Evolutionary conservation across 1,284 basidiomycete genomes (phyloP).

Genomic region (Sporisorium sorghi): DNA sequence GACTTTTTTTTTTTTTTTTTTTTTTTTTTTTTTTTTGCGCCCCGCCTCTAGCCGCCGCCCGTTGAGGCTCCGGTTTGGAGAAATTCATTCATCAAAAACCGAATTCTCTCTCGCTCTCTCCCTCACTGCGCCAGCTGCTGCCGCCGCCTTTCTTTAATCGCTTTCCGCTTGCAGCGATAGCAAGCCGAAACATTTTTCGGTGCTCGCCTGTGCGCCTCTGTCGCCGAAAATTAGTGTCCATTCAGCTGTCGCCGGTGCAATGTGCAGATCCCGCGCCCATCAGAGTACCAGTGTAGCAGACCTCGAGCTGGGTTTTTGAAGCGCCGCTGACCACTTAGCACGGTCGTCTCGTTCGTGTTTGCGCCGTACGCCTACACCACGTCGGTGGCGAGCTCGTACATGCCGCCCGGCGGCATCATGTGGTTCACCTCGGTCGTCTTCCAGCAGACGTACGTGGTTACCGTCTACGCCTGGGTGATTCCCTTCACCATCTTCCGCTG

Average conservation of each 20-base stretch:
- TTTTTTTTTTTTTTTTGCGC: no score
- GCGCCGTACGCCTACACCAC: constrained; percentile 44
- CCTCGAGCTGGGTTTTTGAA: background rate
- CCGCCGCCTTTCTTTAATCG: background rate
- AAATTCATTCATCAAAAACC: no score
- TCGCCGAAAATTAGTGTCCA: background rate
- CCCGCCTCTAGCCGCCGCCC: no score
- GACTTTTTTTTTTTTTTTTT: no score
- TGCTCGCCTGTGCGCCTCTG: background rate
- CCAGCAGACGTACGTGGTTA: constrained; percentile 57
- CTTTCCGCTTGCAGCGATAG: constrained; percentile 27
- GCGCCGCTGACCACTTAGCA: constrained; percentile 16
- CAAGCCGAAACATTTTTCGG: constrained; percentile 3
- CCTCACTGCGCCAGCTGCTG: no score
- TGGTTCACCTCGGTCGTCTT: constrained; percentile 59
- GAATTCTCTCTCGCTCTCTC: no score
- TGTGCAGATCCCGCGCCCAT: constrained; percentile 23
- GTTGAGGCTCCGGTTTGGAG: background rate
- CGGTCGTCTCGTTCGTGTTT: constrained; percentile 51
- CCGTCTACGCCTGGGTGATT: constrained; percentile 54
- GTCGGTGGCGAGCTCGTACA: constrained; percentile 44
- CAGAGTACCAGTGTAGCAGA: constrained; percentile 4
- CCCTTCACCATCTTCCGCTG: constrained; percentile 53
- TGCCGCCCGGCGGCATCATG: constrained; percentile 50
- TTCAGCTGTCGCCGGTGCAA: constrained; percentile 8